Evolutionary conservation across 805 yeast species (phyloP).

Genomic region (Starmera dryadoides): DNA sequence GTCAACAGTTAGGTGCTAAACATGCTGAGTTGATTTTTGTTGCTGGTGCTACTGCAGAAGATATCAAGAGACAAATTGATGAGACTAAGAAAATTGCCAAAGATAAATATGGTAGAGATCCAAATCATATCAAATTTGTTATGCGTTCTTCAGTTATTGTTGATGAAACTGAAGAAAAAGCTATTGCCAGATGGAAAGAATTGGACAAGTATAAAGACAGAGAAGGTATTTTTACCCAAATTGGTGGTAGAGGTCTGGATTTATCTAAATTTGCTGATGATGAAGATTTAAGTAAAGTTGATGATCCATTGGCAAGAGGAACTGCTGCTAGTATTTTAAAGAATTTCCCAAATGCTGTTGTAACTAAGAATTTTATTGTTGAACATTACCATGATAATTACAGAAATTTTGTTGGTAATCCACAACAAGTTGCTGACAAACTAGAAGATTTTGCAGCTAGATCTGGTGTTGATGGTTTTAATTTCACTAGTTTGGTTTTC

Average conservation of each 20-base stretch:
- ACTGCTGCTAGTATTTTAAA: slow-evolving; percentile 20
- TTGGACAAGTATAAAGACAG: slow-evolving; percentile 21
- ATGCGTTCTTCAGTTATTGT: slow-evolving; percentile 27
- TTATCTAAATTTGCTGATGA: slow-evolving; percentile 24
- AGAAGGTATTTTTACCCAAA: slow-evolving; percentile 31
- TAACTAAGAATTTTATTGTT: slow-evolving; percentile 12
- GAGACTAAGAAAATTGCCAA: slow-evolving; percentile 25
- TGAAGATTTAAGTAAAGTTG: slow-evolving; percentile 23
- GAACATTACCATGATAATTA: slow-evolving; percentile 15
- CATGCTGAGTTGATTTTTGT: slow-evolving; percentile 34
- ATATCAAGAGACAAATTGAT: slow-evolving; percentile 20
- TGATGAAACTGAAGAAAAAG: slow-evolving; percentile 32
- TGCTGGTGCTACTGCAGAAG: slow-evolving; percentile 25
- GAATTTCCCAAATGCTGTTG: slow-evolving; percentile 4
- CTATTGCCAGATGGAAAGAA: slow-evolving; percentile 26
- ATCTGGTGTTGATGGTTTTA: slow-evolving; percentile 32
- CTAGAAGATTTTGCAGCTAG: slow-evolving; percentile 29
- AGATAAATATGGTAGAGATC: slow-evolving; percentile 26
- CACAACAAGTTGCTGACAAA: slow-evolving; percentile 28
- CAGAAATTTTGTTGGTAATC: slow-evolving; percentile 20
- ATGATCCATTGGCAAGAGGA: slow-evolving; percentile 19
- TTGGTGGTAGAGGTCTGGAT: slow-evolving; percentile 33
- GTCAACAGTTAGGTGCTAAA: slow-evolving; percentile 31
- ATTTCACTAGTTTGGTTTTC: slow-evolving; percentile 26
- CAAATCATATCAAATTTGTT: slow-evolving; percentile 28